Percentiles rank a stretch among this genome's conserved stretches.
phyloP scores from a whole-genome alignment of 768 basidiomycete species.

The Pholiota microspora region DNA sequence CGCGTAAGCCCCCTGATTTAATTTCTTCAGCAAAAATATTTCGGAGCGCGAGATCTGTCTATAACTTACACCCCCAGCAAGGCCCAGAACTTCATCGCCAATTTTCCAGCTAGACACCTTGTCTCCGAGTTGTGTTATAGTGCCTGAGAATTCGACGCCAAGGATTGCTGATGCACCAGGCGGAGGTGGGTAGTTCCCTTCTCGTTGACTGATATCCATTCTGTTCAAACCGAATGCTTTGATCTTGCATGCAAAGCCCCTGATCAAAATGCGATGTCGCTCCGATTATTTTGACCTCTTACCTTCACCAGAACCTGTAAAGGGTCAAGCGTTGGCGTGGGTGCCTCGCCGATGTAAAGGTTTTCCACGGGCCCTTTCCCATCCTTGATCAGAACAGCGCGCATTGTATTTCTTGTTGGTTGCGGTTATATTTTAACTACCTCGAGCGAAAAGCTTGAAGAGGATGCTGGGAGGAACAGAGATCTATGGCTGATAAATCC shows the following conservation, averaged over 20 bases:
- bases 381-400: conserved; percentile 75
- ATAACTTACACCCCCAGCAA: conserved; percentile 70
- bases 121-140: conserved; percentile 51
- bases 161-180: conserved; percentile 72
- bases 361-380: conserved; percentile 74
- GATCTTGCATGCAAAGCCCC: conserved; percentile 39
- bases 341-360: conserved; percentile 72
- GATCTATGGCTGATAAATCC: conserved; percentile 1
- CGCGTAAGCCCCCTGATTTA: conserved; percentile 23
- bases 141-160: conserved; percentile 86
- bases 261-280: background rate
- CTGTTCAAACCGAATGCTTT: conserved; percentile 88
- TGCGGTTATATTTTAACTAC: background rate
- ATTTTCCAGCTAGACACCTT: conserved; percentile 52
- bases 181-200: conserved; percentile 76
- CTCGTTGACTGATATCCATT: conserved; percentile 76
- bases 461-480: too few relatives aligned
- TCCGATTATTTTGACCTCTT: conserved; percentile 11
- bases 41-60: background rate
- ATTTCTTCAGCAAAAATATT: background rate
- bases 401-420: conserved; percentile 44
- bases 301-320: conserved; percentile 83
- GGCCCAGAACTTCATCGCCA: conserved; percentile 75
- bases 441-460: too few relatives aligned
- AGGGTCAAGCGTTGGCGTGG: conserved; percentile 54